phyloP scores from a whole-genome alignment of 2,329 filamentous ascomycete species.

The Arthroderma sp. region DNA sequence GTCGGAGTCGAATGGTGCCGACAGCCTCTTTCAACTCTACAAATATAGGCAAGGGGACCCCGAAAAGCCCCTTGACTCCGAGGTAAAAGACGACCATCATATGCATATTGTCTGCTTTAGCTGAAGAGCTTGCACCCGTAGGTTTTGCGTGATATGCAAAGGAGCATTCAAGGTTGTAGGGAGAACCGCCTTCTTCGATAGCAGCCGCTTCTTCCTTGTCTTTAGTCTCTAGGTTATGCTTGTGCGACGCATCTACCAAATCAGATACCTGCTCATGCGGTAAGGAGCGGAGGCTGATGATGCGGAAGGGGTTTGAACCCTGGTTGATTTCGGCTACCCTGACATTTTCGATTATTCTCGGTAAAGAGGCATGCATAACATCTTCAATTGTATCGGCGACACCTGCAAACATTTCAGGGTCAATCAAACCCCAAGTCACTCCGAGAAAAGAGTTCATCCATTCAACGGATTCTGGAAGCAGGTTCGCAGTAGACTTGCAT shows the following conservation, averaged over 20 bases:
- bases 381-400: constrained; percentile 90
- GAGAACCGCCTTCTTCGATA: constrained; percentile 79
- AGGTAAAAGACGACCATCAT: constrained; percentile 94
- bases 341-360: constrained; percentile 82
- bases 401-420: constrained; percentile 86
- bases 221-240: constrained; percentile 65
- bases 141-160: constrained; percentile 86
- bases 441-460: constrained; percentile 89
- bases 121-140: constrained; percentile 53
- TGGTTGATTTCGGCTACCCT: constrained; percentile 91
- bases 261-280: constrained; percentile 71
- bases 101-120: constrained; percentile 88
- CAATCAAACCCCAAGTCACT: constrained; percentile 80
- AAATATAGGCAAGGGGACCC: constrained; percentile 74
- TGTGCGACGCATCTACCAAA: constrained; percentile 67
- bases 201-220: constrained; percentile 79
- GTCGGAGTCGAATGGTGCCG: constrained; percentile 66
- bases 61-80: constrained; percentile 76
- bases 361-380: constrained; percentile 92
- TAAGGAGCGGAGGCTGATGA: constrained; percentile 74
- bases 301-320: constrained; percentile 76
- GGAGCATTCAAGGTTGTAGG: constrained; percentile 82
- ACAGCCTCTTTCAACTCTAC: constrained; percentile 87
- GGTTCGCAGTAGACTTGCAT: constrained; percentile 58
- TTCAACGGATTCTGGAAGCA: constrained; percentile 84